Conservation (phyloP, 2,329 filamentous ascomycete species). For the Penicillium frequentans region DNA sequence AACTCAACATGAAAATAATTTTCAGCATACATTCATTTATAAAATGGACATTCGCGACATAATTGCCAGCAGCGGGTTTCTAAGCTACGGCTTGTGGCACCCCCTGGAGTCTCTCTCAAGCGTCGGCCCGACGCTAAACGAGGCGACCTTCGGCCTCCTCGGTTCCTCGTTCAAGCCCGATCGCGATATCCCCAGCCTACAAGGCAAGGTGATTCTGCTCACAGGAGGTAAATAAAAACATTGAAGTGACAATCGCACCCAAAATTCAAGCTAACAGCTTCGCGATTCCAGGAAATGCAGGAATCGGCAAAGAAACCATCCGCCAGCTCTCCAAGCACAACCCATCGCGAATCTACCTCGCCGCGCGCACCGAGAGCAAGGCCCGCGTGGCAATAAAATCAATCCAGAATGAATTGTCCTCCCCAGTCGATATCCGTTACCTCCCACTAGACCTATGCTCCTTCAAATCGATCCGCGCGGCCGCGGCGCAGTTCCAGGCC, state of each 20-base stretch:
- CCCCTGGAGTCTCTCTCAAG: conserved; percentile 32
- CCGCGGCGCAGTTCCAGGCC: conserved; percentile 43
- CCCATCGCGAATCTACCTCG: conserved; percentile 57
- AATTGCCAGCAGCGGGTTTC: conserved; percentile 14
- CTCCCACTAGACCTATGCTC: conserved; percentile 53
- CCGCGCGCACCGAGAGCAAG: conserved; percentile 47
- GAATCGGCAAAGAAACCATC: conserved; percentile 50
- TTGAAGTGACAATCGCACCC: neutral
- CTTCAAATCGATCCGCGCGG: conserved; percentile 49
- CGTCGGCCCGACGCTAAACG: conserved; percentile 36
- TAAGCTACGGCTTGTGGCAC: conserved; percentile 25
- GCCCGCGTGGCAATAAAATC: conserved; percentile 48
- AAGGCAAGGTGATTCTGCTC: conserved; percentile 52
- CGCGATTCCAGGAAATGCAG: conserved; percentile 42
- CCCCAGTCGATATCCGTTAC: conserved; percentile 42
- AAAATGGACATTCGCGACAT: conserved; percentile 20
- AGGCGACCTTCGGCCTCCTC: conserved; percentile 34
- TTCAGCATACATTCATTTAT: neutral
- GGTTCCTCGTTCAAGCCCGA: conserved; percentile 43
- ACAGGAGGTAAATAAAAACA: conserved; percentile 47
- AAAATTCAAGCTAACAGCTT: neutral
- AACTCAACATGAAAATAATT: neutral
- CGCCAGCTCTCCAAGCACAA: conserved; percentile 51
- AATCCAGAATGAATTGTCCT: conserved; percentile 34
- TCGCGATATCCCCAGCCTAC: conserved; percentile 47